phyloP scores from a whole-genome alignment of 495 filamentous ascomycete genomes.

The Penicillium daleae region DNA sequence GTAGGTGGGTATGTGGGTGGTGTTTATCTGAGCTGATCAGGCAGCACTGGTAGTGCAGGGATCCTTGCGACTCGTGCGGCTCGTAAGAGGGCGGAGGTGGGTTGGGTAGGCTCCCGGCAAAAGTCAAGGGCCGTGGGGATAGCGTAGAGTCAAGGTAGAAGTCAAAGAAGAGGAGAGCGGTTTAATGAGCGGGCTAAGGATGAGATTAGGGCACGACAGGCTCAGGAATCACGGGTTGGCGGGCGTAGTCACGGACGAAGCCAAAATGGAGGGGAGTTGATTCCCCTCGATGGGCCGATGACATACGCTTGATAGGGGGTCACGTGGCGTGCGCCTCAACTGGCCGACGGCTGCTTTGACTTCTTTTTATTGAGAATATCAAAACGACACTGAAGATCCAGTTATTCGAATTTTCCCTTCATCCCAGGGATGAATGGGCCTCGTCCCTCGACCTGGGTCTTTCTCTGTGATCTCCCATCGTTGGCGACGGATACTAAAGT shows the following conservation, averaged over 20 bases:
- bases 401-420: conserved; percentile 1
- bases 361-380: not conserved
- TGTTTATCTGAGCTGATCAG: conserved; percentile 13
- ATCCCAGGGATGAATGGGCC: conserved; percentile 57
- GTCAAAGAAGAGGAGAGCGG: not conserved
- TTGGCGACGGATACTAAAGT: conserved; percentile 70
- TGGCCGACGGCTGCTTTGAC: not conserved
- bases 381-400: not conserved
- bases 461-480: conserved; percentile 64
- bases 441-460: conserved; percentile 65
- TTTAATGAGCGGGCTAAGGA: not conserved
- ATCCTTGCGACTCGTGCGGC: conserved; percentile 17
- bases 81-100: conserved; percentile 28
- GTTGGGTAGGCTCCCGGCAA: conserved; percentile 29
- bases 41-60: conserved; percentile 19
- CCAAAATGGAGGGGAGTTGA: conserved; percentile 32
- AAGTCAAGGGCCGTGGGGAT: conserved; percentile 6
- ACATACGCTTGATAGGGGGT: conserved; percentile 42
- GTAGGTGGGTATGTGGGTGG: not conserved
- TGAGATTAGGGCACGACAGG: not conserved
- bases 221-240: conserved; percentile 6
- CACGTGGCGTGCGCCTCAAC: conserved; percentile 36
- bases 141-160: not conserved
- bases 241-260: conserved; percentile 23
- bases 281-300: conserved; percentile 48